Evolutionary conservation across 2,329 filamentous ascomycete genomes (phyloP), one percentile per base, ranked within the genome.

Genomic region (Ceratocystis harringtonii): DNA sequence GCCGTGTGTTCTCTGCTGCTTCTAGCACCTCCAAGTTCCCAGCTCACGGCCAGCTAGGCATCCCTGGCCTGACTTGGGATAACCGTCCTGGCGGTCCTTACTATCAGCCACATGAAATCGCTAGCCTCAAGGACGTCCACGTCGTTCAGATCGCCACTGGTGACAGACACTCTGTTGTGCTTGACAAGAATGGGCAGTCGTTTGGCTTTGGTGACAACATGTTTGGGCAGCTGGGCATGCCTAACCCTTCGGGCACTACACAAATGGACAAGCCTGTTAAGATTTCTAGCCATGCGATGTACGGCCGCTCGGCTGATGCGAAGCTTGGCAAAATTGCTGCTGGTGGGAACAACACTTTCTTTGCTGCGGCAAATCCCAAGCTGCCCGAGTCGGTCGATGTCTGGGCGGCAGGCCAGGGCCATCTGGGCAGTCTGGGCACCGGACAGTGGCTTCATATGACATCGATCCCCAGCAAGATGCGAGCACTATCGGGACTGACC

Each of bases 171-270:
- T 95, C 90, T 3, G 77, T 95, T 1, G 88, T 85, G 0, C 80
- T 91, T 17, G 89, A 92, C 72, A 82, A 83, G 67, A 79, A 87
- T 63, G 92, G 92, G 17, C 83, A 85, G 17, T 81, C 94, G 17
- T 96, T 94, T 74, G 80, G 85, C 5, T 97, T 95, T 76, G 94
- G 94, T 45, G 92, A 97, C 74, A 97, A 97, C 76, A 85, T 86
- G 0, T 83, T 84, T 55, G 94, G 94, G n/a, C 94, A 97, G 74
- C 80, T 97, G 2, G 92, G 92, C n/a, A 85, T 92, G 70, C 82
- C 89, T 1, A 82, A 79, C 63, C 87, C 92, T 8, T 95, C 88
- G 0, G 81, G 81, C 15, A 58, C 63, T 6, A 67, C 66, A n/a
- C 32, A 43, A 10, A 52, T 25, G 2, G 63, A 65, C 19, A 65